Evolutionary conservation across 352 stramenopile genomes (phyloP), one percentile per base, ranked within the genome.

Genomic region (Hyaloperonospora brassicae): DNA sequence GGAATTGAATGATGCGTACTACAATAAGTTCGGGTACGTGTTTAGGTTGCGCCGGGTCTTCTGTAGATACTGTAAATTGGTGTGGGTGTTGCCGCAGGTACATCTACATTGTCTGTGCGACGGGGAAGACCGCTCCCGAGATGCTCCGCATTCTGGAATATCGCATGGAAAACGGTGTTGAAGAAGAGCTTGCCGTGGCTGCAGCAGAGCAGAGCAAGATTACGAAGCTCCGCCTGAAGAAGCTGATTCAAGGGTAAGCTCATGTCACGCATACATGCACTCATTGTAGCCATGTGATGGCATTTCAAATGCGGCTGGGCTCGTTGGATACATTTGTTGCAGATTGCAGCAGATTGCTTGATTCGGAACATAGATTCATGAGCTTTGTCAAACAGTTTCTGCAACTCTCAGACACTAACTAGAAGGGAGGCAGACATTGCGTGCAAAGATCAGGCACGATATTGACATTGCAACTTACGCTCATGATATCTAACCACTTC

Each of bases 21-120:
- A 72, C 64, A 74, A 78, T 27, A 85, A 74, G 27, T 88, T 88
- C 17, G 75, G 78, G 76, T 85, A 50, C n/a, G 52, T 50, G 1
- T 7, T 9, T 27, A 43, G 14, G 11, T 11, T 5, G n/a, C 10
- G 5, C 5, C 36, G 36, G 4, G 2, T 42, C 10, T 21, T 21
- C 11, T 42, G 10, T 21, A 11, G 12, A 21, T 42, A 21, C 5
- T 17, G 10, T 34, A 25, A 45, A 10, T 27, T 44, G 5, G 22
- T 36, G 22, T 41, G 14, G 21, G 12, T 47, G 27, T 2, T 64
- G 22, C 27, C 34, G 17, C 43, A 87, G 74, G 12, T 88, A 86
- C 60, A 87, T 89, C 27, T 91, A 82, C 65, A 89, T 91, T 47
- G 73, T 91, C 10, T 91, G 80, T 44, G 78, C 78, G 10, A 91